Evolutionary conservation across 73 alveolate genomes (phyloP), one percentile per base, ranked within the genome.

Genomic region (Loxodes magnus): DNA sequence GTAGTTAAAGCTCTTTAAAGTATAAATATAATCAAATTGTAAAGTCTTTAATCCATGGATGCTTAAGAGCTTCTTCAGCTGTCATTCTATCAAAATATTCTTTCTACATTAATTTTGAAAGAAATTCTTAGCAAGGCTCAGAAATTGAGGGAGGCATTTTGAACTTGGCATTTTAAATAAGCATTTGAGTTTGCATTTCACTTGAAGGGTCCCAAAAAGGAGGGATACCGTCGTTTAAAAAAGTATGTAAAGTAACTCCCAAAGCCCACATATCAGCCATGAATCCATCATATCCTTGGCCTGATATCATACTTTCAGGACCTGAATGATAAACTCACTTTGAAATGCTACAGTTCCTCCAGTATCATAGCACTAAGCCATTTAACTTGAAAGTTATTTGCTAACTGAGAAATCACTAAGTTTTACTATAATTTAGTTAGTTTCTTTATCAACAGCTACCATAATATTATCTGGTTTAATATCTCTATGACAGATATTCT

Each of bases 31-130:
- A n/a, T n/a, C n/a, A n/a, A n/a, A n/a, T n/a, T n/a, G n/a, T n/a
- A n/a, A n/a, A n/a, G n/a, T n/a, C n/a, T n/a, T n/a, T n/a, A n/a
- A n/a, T n/a, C 97, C 97, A 86, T 10, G 77, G 74, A 66, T 86
- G 97, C 17, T 65, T 71, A 5, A 86, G 72, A n/a, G 81, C 76
- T 34, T 81, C 72, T 30, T 84, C 90, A 17, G 79, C 56, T 19
- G 87, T 75, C 10, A 76, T 57, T 61, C 97, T 62, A 24, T 81
- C 74, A 17, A 31, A 44, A 37, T 94, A 94, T 41, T 86, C 79
- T 73, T 73, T 73, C 27, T 51, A 56, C 51, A 73, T 55, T 6
- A 73, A 54, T 49, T 44, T 31, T 51, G 49, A 17, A 39, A 73
- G 68, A 44, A 73, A 52, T 50, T 64, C 67, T 49, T 64, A 64